A percentile compares a stretch with the other conserved stretches of the same genome.
Conservation (phyloP, 148 eudicot genomes). For the Amaranthus hypochondriacus region DNA sequence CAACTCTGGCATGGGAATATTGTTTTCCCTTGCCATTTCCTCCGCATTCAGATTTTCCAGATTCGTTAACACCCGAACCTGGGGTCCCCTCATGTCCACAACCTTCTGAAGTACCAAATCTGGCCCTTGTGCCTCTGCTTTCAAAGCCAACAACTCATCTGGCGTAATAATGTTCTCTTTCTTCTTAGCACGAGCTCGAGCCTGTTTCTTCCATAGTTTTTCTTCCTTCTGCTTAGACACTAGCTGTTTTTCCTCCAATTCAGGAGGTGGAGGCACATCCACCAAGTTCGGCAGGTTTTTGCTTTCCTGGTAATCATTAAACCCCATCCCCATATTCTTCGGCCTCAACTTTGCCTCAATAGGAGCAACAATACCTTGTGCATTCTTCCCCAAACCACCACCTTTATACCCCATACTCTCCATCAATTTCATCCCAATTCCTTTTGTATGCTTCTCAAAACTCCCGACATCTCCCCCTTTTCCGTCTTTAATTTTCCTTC, state of each 20-base stretch:
- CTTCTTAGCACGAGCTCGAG: conserved; percentile 38
- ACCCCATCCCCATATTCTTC: conserved; percentile 86
- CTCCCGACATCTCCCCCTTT: conserved; percentile 36
- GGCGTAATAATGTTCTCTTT: conserved; percentile 63
- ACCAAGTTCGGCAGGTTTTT: conserved; percentile 30
- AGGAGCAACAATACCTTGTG: conserved; percentile 79
- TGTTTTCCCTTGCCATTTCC: conserved; percentile 59
- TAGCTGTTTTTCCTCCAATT: conserved; percentile 40
- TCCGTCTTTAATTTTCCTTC: conserved; percentile 29
- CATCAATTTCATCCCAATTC: conserved; percentile 69
- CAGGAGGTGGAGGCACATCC: conserved; percentile 30
- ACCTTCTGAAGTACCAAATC: conserved; percentile 64
- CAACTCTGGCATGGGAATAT: conserved; percentile 85
- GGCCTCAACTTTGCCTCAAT: conserved; percentile 79
- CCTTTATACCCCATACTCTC: conserved; percentile 83
- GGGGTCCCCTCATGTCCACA: conserved; percentile 93
- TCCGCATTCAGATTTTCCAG: conserved; percentile 84
- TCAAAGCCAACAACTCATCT: conserved; percentile 67
- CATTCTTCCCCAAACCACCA: conserved; percentile 81
- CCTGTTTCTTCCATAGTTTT: conserved; percentile 67
- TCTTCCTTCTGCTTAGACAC: conserved; percentile 32
- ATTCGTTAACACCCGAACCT: conserved; percentile 72
- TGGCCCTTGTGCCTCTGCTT: conserved; percentile 55
- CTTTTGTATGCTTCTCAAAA: conserved; percentile 78
- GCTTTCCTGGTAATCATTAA: conserved; percentile 63